Percentiles rank a stretch among this genome's conserved stretches.
Evolutionary conservation across 768 basidiomycete genomes (phyloP).

Genomic region (Russula griseocarnosa): DNA sequence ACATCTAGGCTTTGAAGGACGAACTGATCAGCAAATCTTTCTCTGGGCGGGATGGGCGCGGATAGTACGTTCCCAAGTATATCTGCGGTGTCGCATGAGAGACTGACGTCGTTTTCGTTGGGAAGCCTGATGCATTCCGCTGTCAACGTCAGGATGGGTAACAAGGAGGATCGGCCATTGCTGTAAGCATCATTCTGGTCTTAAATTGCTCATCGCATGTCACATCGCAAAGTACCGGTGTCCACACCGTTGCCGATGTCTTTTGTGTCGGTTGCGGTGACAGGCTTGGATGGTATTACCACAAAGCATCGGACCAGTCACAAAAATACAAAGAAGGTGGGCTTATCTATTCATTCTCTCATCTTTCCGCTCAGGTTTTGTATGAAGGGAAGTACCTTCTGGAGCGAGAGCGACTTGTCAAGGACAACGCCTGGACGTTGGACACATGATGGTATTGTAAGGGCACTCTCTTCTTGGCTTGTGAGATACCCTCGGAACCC

Average conservation of each 20-base stretch:
- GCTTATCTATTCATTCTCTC: conserved; percentile 21
- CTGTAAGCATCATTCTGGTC: conserved; percentile 42
- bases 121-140: conserved; percentile 72
- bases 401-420: conserved; percentile 73
- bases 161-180: conserved; percentile 67
- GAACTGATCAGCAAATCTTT: conserved; percentile 83
- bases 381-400: conserved; percentile 73
- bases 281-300: conserved; percentile 77
- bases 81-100: neutral
- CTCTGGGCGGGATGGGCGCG: conserved; percentile 76
- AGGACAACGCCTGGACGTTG: conserved; percentile 76
- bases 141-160: conserved; percentile 68
- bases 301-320: conserved; percentile 66
- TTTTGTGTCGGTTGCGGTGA: conserved; percentile 79
- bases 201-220: conserved; percentile 3
- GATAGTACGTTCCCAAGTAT: conserved; percentile 52
- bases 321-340: conserved; percentile 87
- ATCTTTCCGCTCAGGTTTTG: neutral
- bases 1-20: conserved; percentile 65
- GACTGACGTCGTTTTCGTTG: conserved; percentile 3
- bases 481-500: neutral
- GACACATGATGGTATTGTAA: conserved; percentile 40
- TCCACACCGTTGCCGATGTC: conserved; percentile 76
- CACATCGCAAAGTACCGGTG: conserved; percentile 54
- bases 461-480: neutral